Base-by-base conservation (phyloP, 352 stramenopile genomes). In the Phytophthora sansomeana region DNA sequence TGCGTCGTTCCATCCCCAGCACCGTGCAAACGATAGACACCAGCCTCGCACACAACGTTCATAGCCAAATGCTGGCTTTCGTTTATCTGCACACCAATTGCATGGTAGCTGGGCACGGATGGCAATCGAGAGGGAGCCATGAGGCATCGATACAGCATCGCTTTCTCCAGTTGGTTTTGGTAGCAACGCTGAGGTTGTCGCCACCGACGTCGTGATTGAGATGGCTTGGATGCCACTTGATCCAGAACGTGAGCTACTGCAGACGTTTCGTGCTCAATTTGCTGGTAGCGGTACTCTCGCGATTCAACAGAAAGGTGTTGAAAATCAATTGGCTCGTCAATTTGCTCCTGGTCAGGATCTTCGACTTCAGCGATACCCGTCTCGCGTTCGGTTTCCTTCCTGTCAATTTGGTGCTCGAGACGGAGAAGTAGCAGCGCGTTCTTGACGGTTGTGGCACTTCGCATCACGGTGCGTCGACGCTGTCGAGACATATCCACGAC, bases 241-340 rank as follows among this genome's bases (percentile, higher is more conserved):
- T 87, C 67, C 4, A 95, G 65, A 9, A 63, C 64, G 4, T 53
- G 55, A 11, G 75, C 76, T n/a, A 95, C 72, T 6, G 62, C 63
- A 6, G 75, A 42, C 1, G 78, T 83, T 66, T 95, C 83, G 29
- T 67, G 66, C 35, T 84, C 73, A 21, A 95, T 92, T 10, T 77
- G 80, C 1, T 80, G 68, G 60, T 95, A 95, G 13, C 82, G 64
- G 44, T 88, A 92, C 62, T 88, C 77, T 0, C 84, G 78, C 1
- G 86, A 85, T 47, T 92, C 84, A 24, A 87, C 72, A 5, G 69
- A 41, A 1, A 92, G 67, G 32, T 77, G 77, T 41, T 79, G 76
- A 39, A 89, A 86, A n/a, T 76, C 68, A 11, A 76, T 47, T 13
- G 47, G 6, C 14, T 63, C 55, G 4, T 67, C 35, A 1, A 30